Base-by-base conservation (phyloP, 805 yeast genomes). In the Ogataea sp. region DNA sequence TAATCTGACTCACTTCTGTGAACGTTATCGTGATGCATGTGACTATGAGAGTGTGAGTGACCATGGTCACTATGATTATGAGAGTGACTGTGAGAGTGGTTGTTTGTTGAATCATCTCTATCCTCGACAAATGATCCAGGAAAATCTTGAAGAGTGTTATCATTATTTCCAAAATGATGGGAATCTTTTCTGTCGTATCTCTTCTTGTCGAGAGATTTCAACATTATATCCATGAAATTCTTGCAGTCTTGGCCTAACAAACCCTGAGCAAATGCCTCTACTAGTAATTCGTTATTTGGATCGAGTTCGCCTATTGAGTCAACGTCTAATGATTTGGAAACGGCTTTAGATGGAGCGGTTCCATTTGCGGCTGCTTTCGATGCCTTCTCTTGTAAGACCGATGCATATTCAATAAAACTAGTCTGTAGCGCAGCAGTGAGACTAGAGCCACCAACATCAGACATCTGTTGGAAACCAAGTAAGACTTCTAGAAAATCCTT, bases 1-100 rank as follows among this genome's bases (percentile, higher is more conserved):
- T 55, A 57, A 9, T 55, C 56, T 2, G 53, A 59, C 11, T 52
- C 58, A 15, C 57, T 59, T 7, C 50, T 56, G 13, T 52, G 58
- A 18, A 55, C 55, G 6, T 55, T 61, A 35, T 56, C 61, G 13
- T 58, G 54, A 20, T 29, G 32, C 18, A 14, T 29, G 16, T 29
- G 32, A 11, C 32, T 29, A 16, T 26, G 29, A 5, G 29, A 26
- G 13, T 26, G 29, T 5, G 6, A 9, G 33, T 41, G 21, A 24
- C 36, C 29, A 23, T 38, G 38, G 3, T 32, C 15, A 6, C 41
- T 35, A 23, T 38, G 34, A n/a, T 32, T 29, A 24, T 18, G 38
- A 20, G 32, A 30, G 18, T 30, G 36, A 8, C 26, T 33, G 10
- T 34, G 32, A 23, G 36, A 32, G 26, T 39, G 41, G 15, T 35